A percentile compares a stretch with the other conserved stretches of the same genome.
Evolutionary conservation across 306 rosid species (phyloP).

Genomic region (Dalbergia cochinchinensis): DNA sequence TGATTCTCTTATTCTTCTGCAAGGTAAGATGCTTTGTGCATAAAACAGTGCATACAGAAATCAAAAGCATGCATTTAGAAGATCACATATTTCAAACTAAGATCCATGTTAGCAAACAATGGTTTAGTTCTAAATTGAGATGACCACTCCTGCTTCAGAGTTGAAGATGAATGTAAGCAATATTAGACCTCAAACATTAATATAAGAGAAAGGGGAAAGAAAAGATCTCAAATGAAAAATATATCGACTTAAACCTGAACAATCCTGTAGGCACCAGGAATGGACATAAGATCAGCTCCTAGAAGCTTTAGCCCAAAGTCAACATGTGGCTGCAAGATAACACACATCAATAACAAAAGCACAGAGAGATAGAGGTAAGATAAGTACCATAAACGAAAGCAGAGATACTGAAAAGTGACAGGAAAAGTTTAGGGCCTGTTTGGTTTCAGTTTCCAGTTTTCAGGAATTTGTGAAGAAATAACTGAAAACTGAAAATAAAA

Average conservation of each 20-base stretch:
- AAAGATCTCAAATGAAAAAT: neutral
- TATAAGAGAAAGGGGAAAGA: neutral
- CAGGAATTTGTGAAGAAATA: no score
- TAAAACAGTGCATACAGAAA: conserved; percentile 29
- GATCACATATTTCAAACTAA: conserved; percentile 33
- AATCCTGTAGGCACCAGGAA: conserved; percentile 84
- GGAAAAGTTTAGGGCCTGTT: no score
- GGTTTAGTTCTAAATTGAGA: conserved; percentile 22
- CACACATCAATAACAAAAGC: conserved; percentile 9
- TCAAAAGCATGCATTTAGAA: neutral
- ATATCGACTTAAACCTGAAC: conserved; percentile 70
- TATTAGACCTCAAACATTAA: conserved; percentile 28
- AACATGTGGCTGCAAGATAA: conserved; percentile 79
- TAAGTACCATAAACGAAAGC: conserved; percentile 14
- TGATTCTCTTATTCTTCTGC: conserved; percentile 32
- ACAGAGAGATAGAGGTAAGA: neutral
- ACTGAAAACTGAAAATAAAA: no score
- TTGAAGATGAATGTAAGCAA: conserved; percentile 34
- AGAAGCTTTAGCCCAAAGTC: conserved; percentile 90
- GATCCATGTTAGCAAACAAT: conserved; percentile 33
- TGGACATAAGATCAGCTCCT: conserved; percentile 93
- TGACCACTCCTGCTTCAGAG: conserved; percentile 7
- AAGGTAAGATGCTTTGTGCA: conserved; percentile 22
- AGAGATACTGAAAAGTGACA: neutral
- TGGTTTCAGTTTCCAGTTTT: no score